Evolutionary conservation across 345 rosid species (phyloP).

Genomic region (Lenwebbia sp.): DNA sequence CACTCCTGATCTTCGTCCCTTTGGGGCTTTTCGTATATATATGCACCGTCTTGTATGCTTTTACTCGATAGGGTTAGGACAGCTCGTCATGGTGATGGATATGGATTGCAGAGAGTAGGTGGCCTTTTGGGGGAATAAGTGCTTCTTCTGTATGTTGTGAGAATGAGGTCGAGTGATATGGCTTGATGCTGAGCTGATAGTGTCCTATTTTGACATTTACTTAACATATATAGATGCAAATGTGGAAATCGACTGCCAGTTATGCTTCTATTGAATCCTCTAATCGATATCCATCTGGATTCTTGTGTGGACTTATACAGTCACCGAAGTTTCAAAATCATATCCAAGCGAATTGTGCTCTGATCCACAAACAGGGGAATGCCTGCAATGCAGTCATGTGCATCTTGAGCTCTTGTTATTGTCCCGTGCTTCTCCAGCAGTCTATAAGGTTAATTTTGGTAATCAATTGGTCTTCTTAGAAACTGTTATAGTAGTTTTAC

Average conservation of each 20-base stretch:
- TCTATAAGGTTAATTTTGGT: not conserved
- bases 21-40: slow-evolving; percentile 43
- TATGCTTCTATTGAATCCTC: not conserved
- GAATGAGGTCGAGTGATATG: not conserved
- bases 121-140: not conserved
- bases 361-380: not conserved
- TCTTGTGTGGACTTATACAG: not conserved
- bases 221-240: not conserved
- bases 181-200: not conserved
- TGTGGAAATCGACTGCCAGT: not conserved
- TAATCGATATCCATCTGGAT: not conserved
- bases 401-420: not conserved
- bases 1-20: slow-evolving; percentile 65
- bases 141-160: not conserved
- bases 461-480: not conserved
- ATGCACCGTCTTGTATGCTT: slow-evolving; percentile 49
- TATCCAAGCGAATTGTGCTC: not conserved
- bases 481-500: not conserved
- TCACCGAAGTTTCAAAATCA: not conserved
- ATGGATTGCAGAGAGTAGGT: not conserved
- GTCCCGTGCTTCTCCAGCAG: not conserved
- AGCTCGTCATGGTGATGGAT: not conserved
- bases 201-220: slow-evolving; percentile 1
- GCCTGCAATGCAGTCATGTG: not conserved
- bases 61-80: slow-evolving; percentile 27